These are phyloP conservation scores for Fusarium robinianum DNA, from an alignment of 2,329 filamentous ascomycete genomes.

Conservation along the genomic window DNA sequence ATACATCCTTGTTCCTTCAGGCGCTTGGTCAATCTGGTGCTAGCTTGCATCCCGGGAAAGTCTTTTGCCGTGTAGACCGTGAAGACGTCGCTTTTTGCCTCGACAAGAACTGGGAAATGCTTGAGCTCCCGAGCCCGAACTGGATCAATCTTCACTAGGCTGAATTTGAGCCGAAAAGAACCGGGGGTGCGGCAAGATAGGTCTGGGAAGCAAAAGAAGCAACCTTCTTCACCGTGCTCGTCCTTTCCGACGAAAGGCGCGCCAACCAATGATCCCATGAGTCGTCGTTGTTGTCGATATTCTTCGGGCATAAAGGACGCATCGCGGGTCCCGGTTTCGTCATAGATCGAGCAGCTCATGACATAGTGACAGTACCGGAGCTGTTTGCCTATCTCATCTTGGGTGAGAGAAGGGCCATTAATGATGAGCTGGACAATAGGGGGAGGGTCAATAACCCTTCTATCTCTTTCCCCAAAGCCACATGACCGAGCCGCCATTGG, in stretches of 20 bases:
- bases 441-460: slow-evolving; percentile 80
- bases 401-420: slow-evolving; percentile 58
- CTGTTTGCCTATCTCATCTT: slow-evolving; percentile 56
- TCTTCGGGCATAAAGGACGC: slow-evolving; percentile 74
- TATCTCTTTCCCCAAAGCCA: slow-evolving; percentile 81
- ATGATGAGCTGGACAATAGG: slow-evolving; percentile 78
- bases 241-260: slow-evolving; percentile 78
- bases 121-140: slow-evolving; percentile 51
- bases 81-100: slow-evolving; percentile 70
- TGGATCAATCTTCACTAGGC: slow-evolving; percentile 72
- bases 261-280: slow-evolving; percentile 80
- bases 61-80: slow-evolving; percentile 83
- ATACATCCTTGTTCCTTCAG: slow-evolving; percentile 80
- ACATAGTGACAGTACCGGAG: slow-evolving; percentile 69
- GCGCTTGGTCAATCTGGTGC: slow-evolving; percentile 72
- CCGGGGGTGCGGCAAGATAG: slow-evolving; percentile 79
- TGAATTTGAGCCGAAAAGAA: slow-evolving; percentile 74
- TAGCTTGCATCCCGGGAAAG: slow-evolving; percentile 82
- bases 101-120: slow-evolving; percentile 55
- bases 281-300: slow-evolving; percentile 70
- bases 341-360: slow-evolving; percentile 77
- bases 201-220: slow-evolving; percentile 86
- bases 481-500: slow-evolving; percentile 78
- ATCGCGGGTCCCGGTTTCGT: slow-evolving; percentile 68
- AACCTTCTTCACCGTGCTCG: slow-evolving; percentile 72